These are phyloP conservation scores for Globisporangium orthogonon DNA, from an alignment of 352 stramenopile species.

Conservation along the genomic window DNA sequence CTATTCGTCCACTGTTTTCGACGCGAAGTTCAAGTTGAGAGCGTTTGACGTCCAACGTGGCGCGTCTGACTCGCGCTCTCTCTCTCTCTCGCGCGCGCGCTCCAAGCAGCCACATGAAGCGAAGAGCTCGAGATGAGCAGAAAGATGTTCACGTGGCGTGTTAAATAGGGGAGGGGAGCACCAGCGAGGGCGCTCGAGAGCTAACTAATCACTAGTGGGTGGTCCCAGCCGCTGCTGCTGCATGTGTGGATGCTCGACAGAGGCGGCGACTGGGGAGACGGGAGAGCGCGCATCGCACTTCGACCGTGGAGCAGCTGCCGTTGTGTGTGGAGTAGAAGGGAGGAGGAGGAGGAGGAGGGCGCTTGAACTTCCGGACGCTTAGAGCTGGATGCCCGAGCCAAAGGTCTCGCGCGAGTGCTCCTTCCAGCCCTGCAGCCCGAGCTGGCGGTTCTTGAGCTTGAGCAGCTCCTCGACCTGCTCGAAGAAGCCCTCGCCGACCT, in stretches of 20 bases:
- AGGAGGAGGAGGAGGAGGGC: not conserved
- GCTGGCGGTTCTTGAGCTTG: slow-evolving; percentile 52
- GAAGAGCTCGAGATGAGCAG: not conserved
- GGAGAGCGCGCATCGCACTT: not conserved
- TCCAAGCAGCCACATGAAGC: not conserved
- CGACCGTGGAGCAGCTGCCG: slow-evolving; percentile 1
- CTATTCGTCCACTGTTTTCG: not conserved
- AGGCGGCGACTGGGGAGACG: not conserved
- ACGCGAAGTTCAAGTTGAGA: not conserved
- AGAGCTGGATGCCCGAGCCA: slow-evolving; percentile 65
- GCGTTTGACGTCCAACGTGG: not conserved
- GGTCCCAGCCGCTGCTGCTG: not conserved
- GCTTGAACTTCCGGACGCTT: slow-evolving; percentile 2
- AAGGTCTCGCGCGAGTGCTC: slow-evolving; percentile 66
- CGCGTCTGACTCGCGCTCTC: not conserved
- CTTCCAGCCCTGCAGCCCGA: slow-evolving; percentile 79
- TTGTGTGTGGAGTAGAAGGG: not conserved
- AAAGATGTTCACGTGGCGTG: not conserved
- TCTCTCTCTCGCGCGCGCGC: no score
- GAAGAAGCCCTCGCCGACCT: slow-evolving; percentile 69
- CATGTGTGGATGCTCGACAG: no score
- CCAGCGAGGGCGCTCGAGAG: not conserved
- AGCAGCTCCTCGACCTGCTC: slow-evolving; percentile 63
- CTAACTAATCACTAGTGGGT: not conserved
- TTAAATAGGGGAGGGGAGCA: not conserved